phyloP scores from a whole-genome alignment of 331 rosid species.

The Phaseolus coccineus region DNA sequence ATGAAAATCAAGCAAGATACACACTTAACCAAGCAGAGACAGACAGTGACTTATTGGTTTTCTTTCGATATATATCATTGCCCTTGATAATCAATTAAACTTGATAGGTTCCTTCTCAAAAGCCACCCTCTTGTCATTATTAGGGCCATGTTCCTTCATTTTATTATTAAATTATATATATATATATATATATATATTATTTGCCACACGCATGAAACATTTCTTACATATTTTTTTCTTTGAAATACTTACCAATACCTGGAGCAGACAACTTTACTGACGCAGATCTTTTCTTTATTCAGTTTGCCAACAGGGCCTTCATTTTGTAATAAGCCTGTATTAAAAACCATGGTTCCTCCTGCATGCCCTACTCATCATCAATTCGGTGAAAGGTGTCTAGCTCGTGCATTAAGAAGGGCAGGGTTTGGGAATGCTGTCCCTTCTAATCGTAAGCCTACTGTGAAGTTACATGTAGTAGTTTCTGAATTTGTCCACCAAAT shows the following conservation, averaged over 20 bases:
- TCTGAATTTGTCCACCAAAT: slow-evolving; percentile 60
- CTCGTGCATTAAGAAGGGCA: slow-evolving; percentile 59
- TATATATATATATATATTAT: no score
- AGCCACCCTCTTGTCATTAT: no score
- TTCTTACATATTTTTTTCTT: neutral
- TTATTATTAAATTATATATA: neutral
- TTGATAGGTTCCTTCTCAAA: no score
- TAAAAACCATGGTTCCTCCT: slow-evolving; percentile 60
- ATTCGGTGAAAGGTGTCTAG: slow-evolving; percentile 58
- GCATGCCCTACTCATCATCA: slow-evolving; percentile 61
- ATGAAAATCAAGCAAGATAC: neutral
- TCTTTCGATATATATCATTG: neutral
- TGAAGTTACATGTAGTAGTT: slow-evolving; percentile 55
- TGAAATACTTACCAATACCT: neutral
- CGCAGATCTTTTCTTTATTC: neutral
- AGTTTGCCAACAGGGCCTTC: slow-evolving; percentile 67
- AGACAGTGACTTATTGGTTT: neutral
- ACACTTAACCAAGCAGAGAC: no score
- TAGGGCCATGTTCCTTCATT: neutral
- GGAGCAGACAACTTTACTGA: neutral
- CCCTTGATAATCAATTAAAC: neutral
- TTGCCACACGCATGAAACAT: neutral
- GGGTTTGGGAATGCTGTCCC: slow-evolving; percentile 55
- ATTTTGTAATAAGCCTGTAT: slow-evolving; percentile 60
- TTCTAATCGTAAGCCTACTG: slow-evolving; percentile 50